Evolutionary conservation across 495 filamentous ascomycete genomes (phyloP).

Genomic region (Neurospora sp.): DNA sequence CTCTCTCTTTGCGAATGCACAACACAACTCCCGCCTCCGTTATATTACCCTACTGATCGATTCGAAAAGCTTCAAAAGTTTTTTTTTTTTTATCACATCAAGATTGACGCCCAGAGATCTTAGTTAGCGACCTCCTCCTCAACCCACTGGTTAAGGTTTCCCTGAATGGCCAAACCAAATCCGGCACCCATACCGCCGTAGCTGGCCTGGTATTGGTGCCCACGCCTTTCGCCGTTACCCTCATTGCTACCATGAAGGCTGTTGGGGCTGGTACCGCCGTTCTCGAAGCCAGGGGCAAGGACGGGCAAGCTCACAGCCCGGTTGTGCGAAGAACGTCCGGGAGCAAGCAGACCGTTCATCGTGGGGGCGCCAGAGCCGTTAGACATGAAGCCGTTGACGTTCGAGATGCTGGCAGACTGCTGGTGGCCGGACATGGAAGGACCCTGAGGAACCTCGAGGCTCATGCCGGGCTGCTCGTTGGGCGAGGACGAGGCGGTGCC

Average conservation of each 20-base stretch:
- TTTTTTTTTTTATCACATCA: background rate
- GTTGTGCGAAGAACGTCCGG: constrained; percentile 65
- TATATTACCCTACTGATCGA: background rate
- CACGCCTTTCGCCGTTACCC: constrained; percentile 34
- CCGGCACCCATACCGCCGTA: constrained; percentile 43
- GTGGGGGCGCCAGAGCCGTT: constrained; percentile 55
- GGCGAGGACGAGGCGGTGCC: constrained; percentile 47
- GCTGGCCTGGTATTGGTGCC: constrained; percentile 47
- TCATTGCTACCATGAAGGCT: constrained; percentile 31
- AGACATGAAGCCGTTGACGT: constrained; percentile 33
- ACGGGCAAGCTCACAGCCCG: constrained; percentile 77
- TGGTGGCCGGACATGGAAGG: constrained; percentile 44
- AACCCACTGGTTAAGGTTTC: constrained; percentile 44
- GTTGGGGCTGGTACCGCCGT: constrained; percentile 37
- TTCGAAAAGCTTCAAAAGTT: background rate
- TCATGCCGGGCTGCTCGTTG: constrained; percentile 32
- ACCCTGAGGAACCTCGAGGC: constrained; percentile 46
- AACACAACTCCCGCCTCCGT: background rate
- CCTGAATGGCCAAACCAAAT: constrained; percentile 41
- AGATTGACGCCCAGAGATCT: background rate
- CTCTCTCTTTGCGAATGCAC: background rate
- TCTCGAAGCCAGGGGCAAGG: constrained; percentile 42
- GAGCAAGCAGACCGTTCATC: constrained; percentile 65
- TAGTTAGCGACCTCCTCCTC: constrained; percentile 47
- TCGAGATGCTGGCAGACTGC: constrained; percentile 51